These are phyloP conservation scores for Chrysosporium queenslandicum DNA, from an alignment of 2,329 filamentous ascomycete species.

Conservation along the genomic window DNA sequence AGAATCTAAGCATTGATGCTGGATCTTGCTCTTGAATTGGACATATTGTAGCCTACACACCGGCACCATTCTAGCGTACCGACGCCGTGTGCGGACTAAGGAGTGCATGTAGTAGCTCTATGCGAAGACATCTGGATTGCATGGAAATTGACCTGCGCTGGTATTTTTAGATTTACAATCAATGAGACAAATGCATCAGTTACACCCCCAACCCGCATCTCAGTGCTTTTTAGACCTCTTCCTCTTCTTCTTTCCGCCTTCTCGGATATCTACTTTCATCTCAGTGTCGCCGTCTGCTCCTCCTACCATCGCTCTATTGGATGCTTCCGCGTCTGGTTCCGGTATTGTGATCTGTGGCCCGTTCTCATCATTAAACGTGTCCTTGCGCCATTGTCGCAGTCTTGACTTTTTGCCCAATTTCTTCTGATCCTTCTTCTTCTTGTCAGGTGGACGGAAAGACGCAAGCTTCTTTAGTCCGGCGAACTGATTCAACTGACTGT, in stretches of 20 bases:
- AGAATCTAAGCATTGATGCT: too few relatives aligned
- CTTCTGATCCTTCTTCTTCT: conserved; percentile 84
- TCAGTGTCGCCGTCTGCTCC: conserved; percentile 19
- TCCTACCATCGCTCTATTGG: conserved; percentile 17
- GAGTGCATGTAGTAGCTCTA: too few relatives aligned
- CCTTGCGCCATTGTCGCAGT: conserved; percentile 71
- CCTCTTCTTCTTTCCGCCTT: conserved; percentile 34
- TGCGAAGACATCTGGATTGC: too few relatives aligned
- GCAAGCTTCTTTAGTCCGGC: conserved; percentile 93
- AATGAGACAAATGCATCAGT: neutral
- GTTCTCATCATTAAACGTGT: conserved; percentile 54
- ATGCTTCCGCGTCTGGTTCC: conserved; percentile 16
- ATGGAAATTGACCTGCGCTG: neutral
- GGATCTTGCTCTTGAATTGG: too few relatives aligned
- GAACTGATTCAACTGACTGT: conserved; percentile 77
- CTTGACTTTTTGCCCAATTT: conserved; percentile 84
- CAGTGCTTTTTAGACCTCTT: conserved; percentile 39
- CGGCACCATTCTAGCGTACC: too few relatives aligned
- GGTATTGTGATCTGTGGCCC: conserved; percentile 32
- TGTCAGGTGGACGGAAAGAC: conserved; percentile 73
- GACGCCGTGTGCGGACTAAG: too few relatives aligned
- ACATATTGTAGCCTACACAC: too few relatives aligned
- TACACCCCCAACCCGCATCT: neutral
- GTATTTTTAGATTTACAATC: neutral
- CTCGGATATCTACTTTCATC: conserved; percentile 35